Percentiles rank a stretch among this genome's conserved stretches.
Conservation (phyloP, 2,329 filamentous ascomycete species). For the Lecanicillium sp. region DNA sequence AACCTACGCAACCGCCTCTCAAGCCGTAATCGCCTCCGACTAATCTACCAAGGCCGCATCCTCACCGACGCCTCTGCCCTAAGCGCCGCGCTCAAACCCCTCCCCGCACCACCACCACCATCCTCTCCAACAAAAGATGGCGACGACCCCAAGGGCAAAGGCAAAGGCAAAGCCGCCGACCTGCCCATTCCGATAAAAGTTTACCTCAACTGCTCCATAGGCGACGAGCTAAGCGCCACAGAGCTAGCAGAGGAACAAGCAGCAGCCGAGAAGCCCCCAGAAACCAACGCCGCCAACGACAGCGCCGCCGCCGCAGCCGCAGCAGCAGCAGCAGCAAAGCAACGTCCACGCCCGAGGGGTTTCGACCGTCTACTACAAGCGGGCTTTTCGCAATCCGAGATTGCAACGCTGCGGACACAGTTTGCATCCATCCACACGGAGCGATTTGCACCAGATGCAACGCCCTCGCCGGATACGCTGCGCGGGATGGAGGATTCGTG, state of each 20-base stretch:
- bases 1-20: conserved; percentile 68
- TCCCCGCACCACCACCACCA: conserved; percentile 49
- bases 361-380: conserved; percentile 79
- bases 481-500: conserved; percentile 79
- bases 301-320: conserved; percentile 40
- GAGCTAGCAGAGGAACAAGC: conserved; percentile 64
- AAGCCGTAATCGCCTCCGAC: conserved; percentile 64
- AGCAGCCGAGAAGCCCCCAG: conserved; percentile 27
- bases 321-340: conserved; percentile 14
- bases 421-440: conserved; percentile 79
- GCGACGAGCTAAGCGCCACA: conserved; percentile 56
- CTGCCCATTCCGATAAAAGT: conserved; percentile 45
- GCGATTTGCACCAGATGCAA: conserved; percentile 78
- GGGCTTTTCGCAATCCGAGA: conserved; percentile 76
- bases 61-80: conserved; percentile 67
- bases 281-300: conserved; percentile 40
- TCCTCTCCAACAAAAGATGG: conserved; percentile 21
- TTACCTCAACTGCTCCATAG: conserved; percentile 92
- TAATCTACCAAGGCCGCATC: conserved; percentile 85
- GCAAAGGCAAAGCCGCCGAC: conserved; percentile 55
- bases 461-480: conserved; percentile 71
- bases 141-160: no score
- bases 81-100: conserved; percentile 56
- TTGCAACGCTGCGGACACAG: conserved; percentile 77
- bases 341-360: conserved; percentile 46